phyloP scores from a whole-genome alignment of 2,329 filamentous ascomycete genomes.

The Ceratocystis lukuohia region DNA sequence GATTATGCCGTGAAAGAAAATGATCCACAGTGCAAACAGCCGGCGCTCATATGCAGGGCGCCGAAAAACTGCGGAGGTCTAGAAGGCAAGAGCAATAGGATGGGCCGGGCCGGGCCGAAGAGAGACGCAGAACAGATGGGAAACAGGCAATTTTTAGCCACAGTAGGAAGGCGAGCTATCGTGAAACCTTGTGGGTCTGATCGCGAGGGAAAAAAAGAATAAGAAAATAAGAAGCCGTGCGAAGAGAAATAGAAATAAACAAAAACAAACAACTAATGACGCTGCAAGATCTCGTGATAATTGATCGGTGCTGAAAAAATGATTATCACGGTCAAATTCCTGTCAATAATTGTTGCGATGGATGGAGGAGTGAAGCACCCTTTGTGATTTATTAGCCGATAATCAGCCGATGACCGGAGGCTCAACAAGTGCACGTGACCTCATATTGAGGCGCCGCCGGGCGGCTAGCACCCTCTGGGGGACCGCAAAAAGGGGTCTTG shows the following conservation, averaged over 20 bases:
- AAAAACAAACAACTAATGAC: constrained; percentile 12
- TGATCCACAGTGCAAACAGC: constrained; percentile 14
- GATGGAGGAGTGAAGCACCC: background rate
- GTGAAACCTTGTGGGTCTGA: background rate
- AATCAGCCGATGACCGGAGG: constrained; percentile 16
- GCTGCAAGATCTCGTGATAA: constrained; percentile 13
- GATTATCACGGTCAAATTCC: background rate
- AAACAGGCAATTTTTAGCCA: background rate
- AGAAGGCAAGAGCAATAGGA: background rate
- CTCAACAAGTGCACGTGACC: background rate
- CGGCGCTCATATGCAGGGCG: constrained; percentile 20
- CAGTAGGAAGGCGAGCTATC: background rate
- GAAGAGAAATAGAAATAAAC: background rate
- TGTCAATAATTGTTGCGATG: constrained; percentile 5
- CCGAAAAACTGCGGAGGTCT: constrained; percentile 15
- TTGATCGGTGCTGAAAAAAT: background rate
- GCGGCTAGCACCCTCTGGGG: background rate
- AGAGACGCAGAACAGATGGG: background rate
- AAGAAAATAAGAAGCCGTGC: background rate
- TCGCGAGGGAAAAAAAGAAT: background rate
- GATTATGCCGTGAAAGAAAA: constrained; percentile 18
- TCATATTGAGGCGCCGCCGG: background rate
- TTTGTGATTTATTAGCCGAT: constrained; percentile 7
- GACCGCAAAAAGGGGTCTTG: constrained; percentile 15
- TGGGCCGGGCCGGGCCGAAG: background rate